Percentiles rank a stretch among this genome's conserved stretches.
Conservation (phyloP, 2,329 filamentous ascomycete species). For the Colletotrichum nymphaeae region DNA sequence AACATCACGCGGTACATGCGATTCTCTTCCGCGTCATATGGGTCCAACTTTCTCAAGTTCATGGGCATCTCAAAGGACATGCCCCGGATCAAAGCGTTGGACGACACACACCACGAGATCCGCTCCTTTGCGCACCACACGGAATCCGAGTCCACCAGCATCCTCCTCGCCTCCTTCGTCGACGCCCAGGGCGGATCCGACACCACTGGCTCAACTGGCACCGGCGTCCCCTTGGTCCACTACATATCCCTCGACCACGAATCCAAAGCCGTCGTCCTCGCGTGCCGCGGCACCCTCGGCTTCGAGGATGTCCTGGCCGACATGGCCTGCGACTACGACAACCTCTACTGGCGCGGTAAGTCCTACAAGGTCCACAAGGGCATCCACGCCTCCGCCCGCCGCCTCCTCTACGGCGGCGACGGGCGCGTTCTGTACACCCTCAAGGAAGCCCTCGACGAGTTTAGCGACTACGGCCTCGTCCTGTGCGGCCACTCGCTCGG, state of each 20-base stretch:
- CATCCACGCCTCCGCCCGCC: conserved; percentile 76
- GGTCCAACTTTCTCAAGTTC: conserved; percentile 70
- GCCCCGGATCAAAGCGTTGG: conserved; percentile 51
- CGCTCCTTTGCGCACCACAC: conserved; percentile 74
- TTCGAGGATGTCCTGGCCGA: conserved; percentile 81
- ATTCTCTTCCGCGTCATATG: conserved; percentile 75
- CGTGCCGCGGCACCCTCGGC: conserved; percentile 77
- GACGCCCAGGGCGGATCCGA: conserved; percentile 77
- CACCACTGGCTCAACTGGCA: conserved; percentile 71
- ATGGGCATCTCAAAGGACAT: conserved; percentile 69
- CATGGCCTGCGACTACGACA: conserved; percentile 80
- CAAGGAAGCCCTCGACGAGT: conserved; percentile 72
- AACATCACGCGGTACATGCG: conserved; percentile 75
- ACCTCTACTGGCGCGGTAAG: conserved; percentile 71
- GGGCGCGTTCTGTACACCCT: conserved; percentile 75
- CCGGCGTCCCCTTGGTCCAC: conserved; percentile 77
- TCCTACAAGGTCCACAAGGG: conserved; percentile 80
- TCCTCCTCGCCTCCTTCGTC: conserved; percentile 77
- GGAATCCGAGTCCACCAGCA: conserved; percentile 65
- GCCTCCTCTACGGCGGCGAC: conserved; percentile 75
- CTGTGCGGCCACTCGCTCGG: conserved; percentile 77
- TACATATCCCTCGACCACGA: conserved; percentile 79
- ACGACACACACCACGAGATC: conserved; percentile 69
- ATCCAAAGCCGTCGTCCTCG: conserved; percentile 78
- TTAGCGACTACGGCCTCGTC: conserved; percentile 76